A percentile compares a stretch with the other conserved stretches of the same genome.
Conservation (phyloP, 768 basidiomycete species). For the Hypholoma sublateritium region DNA sequence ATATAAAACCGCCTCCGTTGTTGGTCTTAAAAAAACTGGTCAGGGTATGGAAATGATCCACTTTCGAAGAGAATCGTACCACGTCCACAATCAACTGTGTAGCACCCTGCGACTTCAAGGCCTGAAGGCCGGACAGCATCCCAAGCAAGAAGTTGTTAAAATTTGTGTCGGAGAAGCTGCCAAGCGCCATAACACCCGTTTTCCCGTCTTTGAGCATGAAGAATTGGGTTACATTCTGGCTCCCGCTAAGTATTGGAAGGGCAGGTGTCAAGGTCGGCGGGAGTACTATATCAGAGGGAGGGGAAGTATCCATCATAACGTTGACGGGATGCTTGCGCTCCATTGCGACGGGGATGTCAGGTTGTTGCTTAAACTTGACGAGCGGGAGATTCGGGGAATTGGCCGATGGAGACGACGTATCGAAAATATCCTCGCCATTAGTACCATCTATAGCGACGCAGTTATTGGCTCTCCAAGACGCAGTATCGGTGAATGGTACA, state of each 20-base stretch:
- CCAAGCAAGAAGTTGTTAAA: constrained; percentile 42
- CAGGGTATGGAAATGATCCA: neutral
- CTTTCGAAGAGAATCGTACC: constrained; percentile 25
- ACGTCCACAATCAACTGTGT: constrained; percentile 60
- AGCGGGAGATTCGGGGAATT: constrained; percentile 24
- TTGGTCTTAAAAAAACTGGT: constrained; percentile 34
- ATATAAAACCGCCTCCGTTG: constrained; percentile 58
- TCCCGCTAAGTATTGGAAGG: constrained; percentile 40
- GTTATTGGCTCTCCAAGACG: constrained; percentile 52
- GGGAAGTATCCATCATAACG: constrained; percentile 48
- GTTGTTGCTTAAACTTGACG: constrained; percentile 40
- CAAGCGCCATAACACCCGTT: constrained; percentile 59
- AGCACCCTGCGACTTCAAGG: constrained; percentile 50
- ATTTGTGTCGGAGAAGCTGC: constrained; percentile 51
- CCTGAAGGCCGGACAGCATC: constrained; percentile 46
- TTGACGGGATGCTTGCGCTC: constrained; percentile 41
- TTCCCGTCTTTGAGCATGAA: constrained; percentile 50
- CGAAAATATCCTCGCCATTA: constrained; percentile 44
- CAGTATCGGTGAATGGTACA: constrained; percentile 45
- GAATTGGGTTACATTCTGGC: constrained; percentile 53
- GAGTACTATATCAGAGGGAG: constrained; percentile 43
- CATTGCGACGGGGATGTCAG: constrained; percentile 27
- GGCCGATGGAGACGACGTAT: constrained; percentile 4
- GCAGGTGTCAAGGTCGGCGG: constrained; percentile 38
- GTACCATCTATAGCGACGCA: constrained; percentile 50